A percentile compares a stretch with the other conserved stretches of the same genome.
These are phyloP conservation scores for Tuber umbilicatum DNA, from an alignment of 495 filamentous ascomycete species.

Conservation along the genomic window DNA sequence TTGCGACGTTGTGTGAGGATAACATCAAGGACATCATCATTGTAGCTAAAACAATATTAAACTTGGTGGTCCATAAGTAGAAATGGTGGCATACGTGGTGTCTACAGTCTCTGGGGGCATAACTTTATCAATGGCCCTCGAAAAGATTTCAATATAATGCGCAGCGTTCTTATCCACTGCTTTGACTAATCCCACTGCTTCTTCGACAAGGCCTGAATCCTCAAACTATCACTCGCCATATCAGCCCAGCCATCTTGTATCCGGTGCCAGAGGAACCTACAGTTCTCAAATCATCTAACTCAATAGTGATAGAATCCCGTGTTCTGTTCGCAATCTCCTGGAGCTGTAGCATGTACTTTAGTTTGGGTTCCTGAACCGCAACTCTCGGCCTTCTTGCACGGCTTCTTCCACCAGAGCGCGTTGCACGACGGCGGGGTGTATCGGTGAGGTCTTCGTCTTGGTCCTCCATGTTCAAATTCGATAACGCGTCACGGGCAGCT, in stretches of 20 bases:
- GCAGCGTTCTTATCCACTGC: constrained; percentile 86
- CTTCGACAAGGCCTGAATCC: constrained; percentile 65
- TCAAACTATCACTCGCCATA: constrained; percentile 42
- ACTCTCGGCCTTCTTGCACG: constrained; percentile 42
- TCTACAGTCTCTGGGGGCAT: constrained; percentile 75
- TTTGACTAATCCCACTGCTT: constrained; percentile 65
- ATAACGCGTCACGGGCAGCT: constrained; percentile 65
- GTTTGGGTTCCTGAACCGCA: constrained; percentile 51
- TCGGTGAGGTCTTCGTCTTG: constrained; percentile 53
- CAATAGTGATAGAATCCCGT: constrained; percentile 67
- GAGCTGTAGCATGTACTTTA: constrained; percentile 87
- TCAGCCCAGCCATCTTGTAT: constrained; percentile 11
- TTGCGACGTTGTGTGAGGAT: constrained; percentile 85
- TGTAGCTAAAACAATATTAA: constrained; percentile 55
- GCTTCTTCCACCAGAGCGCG: constrained; percentile 45
- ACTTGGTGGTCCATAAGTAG: constrained; percentile 16
- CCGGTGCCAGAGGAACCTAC: constrained; percentile 46
- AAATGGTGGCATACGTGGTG: constrained; percentile 56
- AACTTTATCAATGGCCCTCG: constrained; percentile 75
- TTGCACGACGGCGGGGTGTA: constrained; percentile 44
- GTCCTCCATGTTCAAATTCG: constrained; percentile 80
- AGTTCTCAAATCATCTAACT: constrained; percentile 75
- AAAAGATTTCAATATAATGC: constrained; percentile 88
- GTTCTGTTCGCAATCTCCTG: constrained; percentile 79
- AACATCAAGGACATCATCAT: constrained; percentile 94